These are phyloP conservation scores for Lobosporangium transversale DNA, from an alignment of 192 early-diverging fungal genomes.

Conservation along the genomic window DNA sequence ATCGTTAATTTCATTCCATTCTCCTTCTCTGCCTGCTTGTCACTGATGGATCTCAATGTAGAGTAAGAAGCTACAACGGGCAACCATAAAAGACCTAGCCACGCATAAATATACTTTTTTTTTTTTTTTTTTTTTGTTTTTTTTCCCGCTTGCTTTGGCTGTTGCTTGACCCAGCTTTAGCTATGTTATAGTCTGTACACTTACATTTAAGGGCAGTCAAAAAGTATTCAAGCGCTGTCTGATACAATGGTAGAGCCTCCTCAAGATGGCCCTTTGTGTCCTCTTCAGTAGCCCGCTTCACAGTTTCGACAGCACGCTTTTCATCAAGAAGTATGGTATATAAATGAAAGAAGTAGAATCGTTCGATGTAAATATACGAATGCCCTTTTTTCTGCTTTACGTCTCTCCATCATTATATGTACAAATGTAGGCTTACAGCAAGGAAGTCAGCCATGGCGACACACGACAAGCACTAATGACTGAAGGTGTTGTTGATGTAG, in stretches of 20 bases:
- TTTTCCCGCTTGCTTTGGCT: background rate
- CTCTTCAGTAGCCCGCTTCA: slow-evolving; percentile 92
- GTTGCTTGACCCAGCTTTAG: background rate
- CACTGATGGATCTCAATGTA: too few relatives aligned
- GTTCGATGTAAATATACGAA: background rate
- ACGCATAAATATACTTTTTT: background rate
- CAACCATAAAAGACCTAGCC: background rate
- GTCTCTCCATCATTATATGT: background rate
- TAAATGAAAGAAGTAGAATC: background rate
- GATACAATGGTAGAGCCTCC: slow-evolving; percentile 90
- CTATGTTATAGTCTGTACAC: background rate
- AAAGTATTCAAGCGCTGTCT: slow-evolving; percentile 93
- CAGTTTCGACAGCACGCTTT: slow-evolving; percentile 91
- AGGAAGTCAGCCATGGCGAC: slow-evolving; percentile 45
- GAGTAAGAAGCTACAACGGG: too few relatives aligned
- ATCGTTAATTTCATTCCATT: background rate
- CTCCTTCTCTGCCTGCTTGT: background rate
- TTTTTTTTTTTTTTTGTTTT: background rate
- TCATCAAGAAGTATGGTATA: background rate
- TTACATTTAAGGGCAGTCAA: slow-evolving; percentile 94
- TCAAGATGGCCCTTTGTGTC: slow-evolving; percentile 90
- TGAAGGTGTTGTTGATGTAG: background rate
- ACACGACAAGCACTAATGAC: background rate
- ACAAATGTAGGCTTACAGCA: slow-evolving; percentile 17
- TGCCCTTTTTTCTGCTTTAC: background rate